Conservation (phyloP, 257 asterid species). For the Primulina huaijiensis region DNA sequence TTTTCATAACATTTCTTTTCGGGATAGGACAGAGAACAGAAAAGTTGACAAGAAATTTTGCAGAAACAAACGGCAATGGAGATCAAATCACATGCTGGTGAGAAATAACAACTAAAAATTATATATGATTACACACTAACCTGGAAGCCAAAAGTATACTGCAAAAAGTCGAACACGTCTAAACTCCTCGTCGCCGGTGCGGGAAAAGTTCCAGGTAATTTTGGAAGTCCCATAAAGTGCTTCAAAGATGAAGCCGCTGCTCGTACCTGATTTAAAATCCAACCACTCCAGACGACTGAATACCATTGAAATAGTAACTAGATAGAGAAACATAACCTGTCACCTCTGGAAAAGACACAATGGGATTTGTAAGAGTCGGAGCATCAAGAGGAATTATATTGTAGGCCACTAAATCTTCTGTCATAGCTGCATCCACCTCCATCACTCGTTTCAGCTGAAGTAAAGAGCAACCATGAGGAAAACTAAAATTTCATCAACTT, state of each 20-base stretch:
- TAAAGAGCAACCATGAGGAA: constrained; percentile 28
- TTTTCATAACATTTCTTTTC: not conserved
- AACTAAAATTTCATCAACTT: constrained; percentile 15
- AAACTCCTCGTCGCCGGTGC: constrained; percentile 62
- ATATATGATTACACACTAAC: constrained; percentile 37
- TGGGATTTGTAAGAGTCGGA: constrained; percentile 66
- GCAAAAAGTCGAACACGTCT: constrained; percentile 82
- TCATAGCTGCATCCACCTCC: constrained; percentile 96
- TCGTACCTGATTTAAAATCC: constrained; percentile 51
- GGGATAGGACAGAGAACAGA: not conserved
- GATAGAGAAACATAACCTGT: constrained; percentile 20
- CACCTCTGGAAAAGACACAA: constrained; percentile 79
- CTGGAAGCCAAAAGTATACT: constrained; percentile 89
- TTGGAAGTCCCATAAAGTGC: constrained; percentile 77
- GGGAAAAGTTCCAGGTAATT: constrained; percentile 64
- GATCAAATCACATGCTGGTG: constrained; percentile 11
- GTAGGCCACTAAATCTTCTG: constrained; percentile 82
- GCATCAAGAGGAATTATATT: constrained; percentile 94
- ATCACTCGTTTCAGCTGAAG: constrained; percentile 85
- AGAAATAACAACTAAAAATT: constrained; percentile 13
- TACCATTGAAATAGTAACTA: constrained; percentile 1
- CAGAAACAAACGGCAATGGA: not conserved
- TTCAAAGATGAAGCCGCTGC: constrained; percentile 81
- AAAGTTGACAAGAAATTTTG: constrained; percentile 14
- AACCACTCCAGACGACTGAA: constrained; percentile 24